Base-by-base conservation (phyloP, 495 filamentous ascomycete genomes). In the Talaromyces proteolyticus region DNA sequence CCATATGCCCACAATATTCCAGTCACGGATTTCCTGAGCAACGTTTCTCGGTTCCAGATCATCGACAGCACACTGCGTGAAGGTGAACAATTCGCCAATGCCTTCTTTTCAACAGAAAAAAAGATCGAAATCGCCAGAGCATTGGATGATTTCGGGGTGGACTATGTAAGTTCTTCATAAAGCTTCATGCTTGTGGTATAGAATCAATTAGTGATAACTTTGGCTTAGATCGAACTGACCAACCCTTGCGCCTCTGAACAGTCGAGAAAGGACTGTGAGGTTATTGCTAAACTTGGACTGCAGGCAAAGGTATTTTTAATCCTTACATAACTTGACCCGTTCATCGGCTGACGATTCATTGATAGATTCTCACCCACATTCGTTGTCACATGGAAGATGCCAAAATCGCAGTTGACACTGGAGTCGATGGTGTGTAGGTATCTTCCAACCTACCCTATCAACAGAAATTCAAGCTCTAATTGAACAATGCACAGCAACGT, bases 301-400 rank as follows among this genome's bases (percentile, higher is more conserved):
- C 92, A 91, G 74, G 76, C 81, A 52, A 86, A 85, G 77, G 80
- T 83, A 68, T 23, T 67, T 21, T 3, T 11, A 41, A 10, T 16
- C 14, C 29, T 7, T 7, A 6, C 29, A 36, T 16, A 23, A 26
- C 1, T 12, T 7, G 12, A 3, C 5, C n/a, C n/a, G n/a, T n/a
- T n/a, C n/a, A n/a, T n/a, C n/a, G n/a, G n/a, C n/a, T n/a, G n/a
- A n/a, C n/a, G n/a, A n/a, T n/a, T n/a, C n/a, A n/a, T n/a, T 41
- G 16, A 54, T 69, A 87, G 79, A 82, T 85, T 57, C 73, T 85
- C 44, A 84, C 81, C 69, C 88, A 96, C 73, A 89, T 95, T 60
- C 83, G 91, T 57, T 96, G 89, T 74, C 81, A 95, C 66, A 93
- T 96, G 88, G 83, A 88, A 56, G 91, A 96, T 79, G 91, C 89